Conservation (phyloP, 2,329 filamentous ascomycete genomes). For the Pseudopyrenochaeta lycopersici region DNA sequence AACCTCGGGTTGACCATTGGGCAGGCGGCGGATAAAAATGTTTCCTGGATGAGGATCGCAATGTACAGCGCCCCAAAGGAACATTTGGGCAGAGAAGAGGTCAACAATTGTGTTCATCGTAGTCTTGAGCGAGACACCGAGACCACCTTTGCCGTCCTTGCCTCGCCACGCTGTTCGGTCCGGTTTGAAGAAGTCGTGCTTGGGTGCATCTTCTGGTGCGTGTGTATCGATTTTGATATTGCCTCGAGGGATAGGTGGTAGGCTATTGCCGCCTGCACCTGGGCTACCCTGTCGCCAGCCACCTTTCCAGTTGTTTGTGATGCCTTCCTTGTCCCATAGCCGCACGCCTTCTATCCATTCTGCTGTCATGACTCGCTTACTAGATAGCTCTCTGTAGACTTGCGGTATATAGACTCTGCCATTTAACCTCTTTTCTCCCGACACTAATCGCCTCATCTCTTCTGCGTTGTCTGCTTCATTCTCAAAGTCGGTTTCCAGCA, state of each 20-base stretch:
- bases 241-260: slow-evolving; percentile 56
- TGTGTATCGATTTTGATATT: slow-evolving; percentile 45
- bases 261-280: slow-evolving; percentile 73
- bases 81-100: slow-evolving; percentile 97
- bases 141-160: slow-evolving; percentile 74
- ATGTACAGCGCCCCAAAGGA: slow-evolving; percentile 94
- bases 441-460: slow-evolving; percentile 80
- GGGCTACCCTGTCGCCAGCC: slow-evolving; percentile 79
- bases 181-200: slow-evolving; percentile 75
- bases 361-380: slow-evolving; percentile 85
- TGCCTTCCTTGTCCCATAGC: slow-evolving; percentile 88
- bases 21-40: slow-evolving; percentile 89
- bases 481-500: slow-evolving; percentile 92
- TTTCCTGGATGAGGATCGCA: slow-evolving; percentile 98
- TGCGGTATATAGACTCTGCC: slow-evolving; percentile 88
- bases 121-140: slow-evolving; percentile 82
- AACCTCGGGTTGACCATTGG: slow-evolving; percentile 83
- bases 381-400: slow-evolving; percentile 83
- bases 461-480: slow-evolving; percentile 91
- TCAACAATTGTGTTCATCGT: slow-evolving; percentile 98
- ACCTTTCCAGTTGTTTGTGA: slow-evolving; percentile 80
- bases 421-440: slow-evolving; percentile 76
- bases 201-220: slow-evolving; percentile 42
- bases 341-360: slow-evolving; percentile 98
- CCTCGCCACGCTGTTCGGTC: slow-evolving; percentile 83